Percentiles rank a stretch among this genome's conserved stretches.
Conservation (phyloP, 176 grass and related monocot species). For the Miscanthus lutarioriparius region DNA sequence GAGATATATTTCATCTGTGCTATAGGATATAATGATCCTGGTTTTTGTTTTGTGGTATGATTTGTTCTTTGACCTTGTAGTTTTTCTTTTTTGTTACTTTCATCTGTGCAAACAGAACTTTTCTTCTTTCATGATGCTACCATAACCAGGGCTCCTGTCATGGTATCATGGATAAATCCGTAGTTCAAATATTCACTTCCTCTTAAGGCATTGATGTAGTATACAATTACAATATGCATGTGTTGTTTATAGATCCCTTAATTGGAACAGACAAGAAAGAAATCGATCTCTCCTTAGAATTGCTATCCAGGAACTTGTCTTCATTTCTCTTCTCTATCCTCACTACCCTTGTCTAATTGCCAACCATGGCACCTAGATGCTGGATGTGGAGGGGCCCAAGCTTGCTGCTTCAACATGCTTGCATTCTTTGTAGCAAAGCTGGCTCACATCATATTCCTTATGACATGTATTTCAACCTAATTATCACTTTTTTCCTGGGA, state of each 20-base stretch:
- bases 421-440: background rate
- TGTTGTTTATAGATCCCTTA: background rate
- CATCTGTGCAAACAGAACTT: background rate
- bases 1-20: slow-evolving; percentile 17
- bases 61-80: background rate
- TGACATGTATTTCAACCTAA: slow-evolving; percentile 17
- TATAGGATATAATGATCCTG: slow-evolving; percentile 11
- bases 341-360: background rate
- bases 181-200: background rate
- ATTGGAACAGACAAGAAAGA: background rate
- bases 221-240: background rate
- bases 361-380: background rate
- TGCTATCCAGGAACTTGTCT: background rate
- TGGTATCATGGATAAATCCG: background rate
- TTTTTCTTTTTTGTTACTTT: slow-evolving; percentile 12
- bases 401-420: background rate
- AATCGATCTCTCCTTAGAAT: background rate
- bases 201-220: background rate
- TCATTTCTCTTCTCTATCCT: background rate
- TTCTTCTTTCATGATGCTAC: background rate
- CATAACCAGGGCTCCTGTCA: background rate
- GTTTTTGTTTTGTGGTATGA: background rate
- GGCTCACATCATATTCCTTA: background rate
- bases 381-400: background rate
- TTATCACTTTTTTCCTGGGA: slow-evolving; percentile 6